These are phyloP conservation scores for Sporothrix curviconia DNA, from an alignment of 2,329 filamentous ascomycete species.

Conservation along the genomic window DNA sequence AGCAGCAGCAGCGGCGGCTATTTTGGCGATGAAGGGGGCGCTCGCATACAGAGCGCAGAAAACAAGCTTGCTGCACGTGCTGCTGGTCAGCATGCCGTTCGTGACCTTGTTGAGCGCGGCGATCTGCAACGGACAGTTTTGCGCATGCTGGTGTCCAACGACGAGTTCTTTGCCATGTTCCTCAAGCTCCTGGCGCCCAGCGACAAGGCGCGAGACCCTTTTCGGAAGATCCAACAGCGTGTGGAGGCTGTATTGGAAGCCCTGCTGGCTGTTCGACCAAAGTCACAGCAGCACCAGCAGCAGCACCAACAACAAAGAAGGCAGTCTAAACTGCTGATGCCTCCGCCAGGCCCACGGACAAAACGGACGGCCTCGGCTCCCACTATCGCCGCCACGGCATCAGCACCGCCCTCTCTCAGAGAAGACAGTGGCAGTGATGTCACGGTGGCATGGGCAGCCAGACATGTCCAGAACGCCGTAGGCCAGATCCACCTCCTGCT, in stretches of 20 bases:
- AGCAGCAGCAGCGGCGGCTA: neutral
- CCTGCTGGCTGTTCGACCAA: constrained; percentile 29
- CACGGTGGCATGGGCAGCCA: constrained; percentile 44
- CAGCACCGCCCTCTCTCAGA: neutral
- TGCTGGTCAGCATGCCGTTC: neutral
- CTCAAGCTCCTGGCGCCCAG: constrained; percentile 38
- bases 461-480: constrained; percentile 39
- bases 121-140: constrained; percentile 47
- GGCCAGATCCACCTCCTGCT: constrained; percentile 37
- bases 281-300: constrained; percentile 41
- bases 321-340: neutral
- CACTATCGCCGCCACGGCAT: too few species aligned
- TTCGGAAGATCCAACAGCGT: constrained; percentile 42
- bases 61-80: too few species aligned
- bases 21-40: neutral
- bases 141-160: constrained; percentile 47
- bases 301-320: neutral
- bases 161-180: constrained; percentile 50
- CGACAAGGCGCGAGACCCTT: constrained; percentile 40
- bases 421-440: neutral
- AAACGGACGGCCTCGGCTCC: neutral
- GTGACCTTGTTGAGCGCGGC: constrained; percentile 33
- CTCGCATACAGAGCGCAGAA: neutral
- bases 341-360: neutral
- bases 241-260: constrained; percentile 40